phyloP scores from a whole-genome alignment of 2,329 filamentous ascomycete species.

The Teratosphaeria gauchensis region DNA sequence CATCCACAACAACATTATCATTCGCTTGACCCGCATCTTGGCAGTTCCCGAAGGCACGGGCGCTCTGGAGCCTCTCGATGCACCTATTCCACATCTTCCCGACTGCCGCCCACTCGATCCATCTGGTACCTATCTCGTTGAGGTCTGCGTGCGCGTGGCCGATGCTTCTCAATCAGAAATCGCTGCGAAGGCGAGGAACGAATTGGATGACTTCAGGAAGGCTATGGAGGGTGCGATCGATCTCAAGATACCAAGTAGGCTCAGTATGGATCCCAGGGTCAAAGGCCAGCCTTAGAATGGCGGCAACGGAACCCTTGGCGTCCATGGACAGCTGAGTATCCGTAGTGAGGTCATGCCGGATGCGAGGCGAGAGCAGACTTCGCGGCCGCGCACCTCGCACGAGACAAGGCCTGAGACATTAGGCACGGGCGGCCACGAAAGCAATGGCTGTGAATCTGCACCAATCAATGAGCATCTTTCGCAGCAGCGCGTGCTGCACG shows the following conservation, averaged over 20 bases:
- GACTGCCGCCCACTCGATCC: slow-evolving; percentile 44
- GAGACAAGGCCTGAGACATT: neutral
- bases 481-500: too few relatives aligned
- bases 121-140: slow-evolving; percentile 49
- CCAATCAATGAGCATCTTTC: too few relatives aligned
- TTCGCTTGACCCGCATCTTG: slow-evolving; percentile 48
- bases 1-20: slow-evolving; percentile 47
- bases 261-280: slow-evolving; percentile 51
- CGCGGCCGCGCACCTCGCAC: neutral
- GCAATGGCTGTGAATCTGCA: too few relatives aligned
- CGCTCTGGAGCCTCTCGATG: slow-evolving; percentile 19
- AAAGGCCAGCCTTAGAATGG: slow-evolving; percentile 17
- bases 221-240: slow-evolving; percentile 49
- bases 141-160: slow-evolving; percentile 48
- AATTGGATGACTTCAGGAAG: slow-evolving; percentile 46
- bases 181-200: slow-evolving; percentile 44
- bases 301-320: neutral
- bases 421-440: neutral
- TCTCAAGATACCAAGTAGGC: slow-evolving; percentile 47
- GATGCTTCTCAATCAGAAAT: slow-evolving; percentile 46
- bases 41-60: slow-evolving; percentile 23
- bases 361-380: neutral
- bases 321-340: neutral
- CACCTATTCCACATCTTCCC: slow-evolving; percentile 29
- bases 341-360: neutral